phyloP scores from a whole-genome alignment of 768 basidiomycete genomes.

The Cytidiella melzeri region DNA sequence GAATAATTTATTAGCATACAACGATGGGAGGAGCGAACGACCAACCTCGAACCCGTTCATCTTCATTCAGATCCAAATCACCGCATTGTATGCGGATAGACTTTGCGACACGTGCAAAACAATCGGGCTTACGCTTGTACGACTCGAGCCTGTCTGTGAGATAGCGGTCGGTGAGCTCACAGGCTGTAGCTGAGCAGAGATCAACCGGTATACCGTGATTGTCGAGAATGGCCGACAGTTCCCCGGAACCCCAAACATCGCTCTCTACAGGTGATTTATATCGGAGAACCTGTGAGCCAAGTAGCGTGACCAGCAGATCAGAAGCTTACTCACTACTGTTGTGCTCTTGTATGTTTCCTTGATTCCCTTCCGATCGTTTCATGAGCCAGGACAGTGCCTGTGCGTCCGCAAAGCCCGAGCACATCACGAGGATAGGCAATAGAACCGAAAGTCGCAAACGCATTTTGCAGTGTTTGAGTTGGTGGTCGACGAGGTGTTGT shows the following conservation, averaged over 20 bases:
- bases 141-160: constrained; percentile 14
- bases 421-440: too few relatives aligned
- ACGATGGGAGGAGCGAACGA: not conserved
- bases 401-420: too few relatives aligned
- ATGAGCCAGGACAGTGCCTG: too few relatives aligned
- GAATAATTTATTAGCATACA: not conserved
- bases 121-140: constrained; percentile 44
- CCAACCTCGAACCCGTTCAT: constrained; percentile 53
- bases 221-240: constrained; percentile 2
- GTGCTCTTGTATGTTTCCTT: too few relatives aligned
- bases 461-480: too few relatives aligned
- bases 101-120: constrained; percentile 50
- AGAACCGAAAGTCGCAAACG: too few relatives aligned
- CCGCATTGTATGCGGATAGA: constrained; percentile 45
- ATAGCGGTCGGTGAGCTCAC: not conserved
- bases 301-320: too few relatives aligned
- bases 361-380: too few relatives aligned
- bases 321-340: too few relatives aligned
- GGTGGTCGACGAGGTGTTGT: too few relatives aligned
- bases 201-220: constrained; percentile 8
- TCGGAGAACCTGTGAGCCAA: too few relatives aligned
- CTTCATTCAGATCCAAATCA: constrained; percentile 54
- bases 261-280: too few relatives aligned
- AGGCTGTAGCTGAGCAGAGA: not conserved
- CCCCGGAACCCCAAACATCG: not conserved